These are phyloP conservation scores for Bipolaris gigantea DNA, from an alignment of 2,329 filamentous ascomycete genomes.

Conservation along the genomic window DNA sequence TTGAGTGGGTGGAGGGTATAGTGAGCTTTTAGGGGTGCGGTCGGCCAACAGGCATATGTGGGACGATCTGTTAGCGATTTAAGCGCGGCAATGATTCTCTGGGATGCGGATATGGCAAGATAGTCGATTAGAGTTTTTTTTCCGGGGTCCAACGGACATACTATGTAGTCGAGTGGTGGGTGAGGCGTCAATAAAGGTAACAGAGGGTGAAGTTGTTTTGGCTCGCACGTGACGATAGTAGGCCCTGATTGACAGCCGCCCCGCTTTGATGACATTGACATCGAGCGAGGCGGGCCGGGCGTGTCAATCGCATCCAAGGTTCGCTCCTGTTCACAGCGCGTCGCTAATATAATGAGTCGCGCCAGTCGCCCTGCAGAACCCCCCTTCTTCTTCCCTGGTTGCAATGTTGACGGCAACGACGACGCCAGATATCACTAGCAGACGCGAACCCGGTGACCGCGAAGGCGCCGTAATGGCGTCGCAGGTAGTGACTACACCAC, in stretches of 20 bases:
- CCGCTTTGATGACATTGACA: slow-evolving; percentile 24
- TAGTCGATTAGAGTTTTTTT: too few species aligned
- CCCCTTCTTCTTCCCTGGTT: slow-evolving; percentile 14
- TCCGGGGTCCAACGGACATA: not conserved
- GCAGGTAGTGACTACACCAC: slow-evolving; percentile 33
- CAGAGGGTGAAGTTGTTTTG: not conserved
- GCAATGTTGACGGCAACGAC: slow-evolving; percentile 28
- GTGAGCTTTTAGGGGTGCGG: slow-evolving; percentile 21
- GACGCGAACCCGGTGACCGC: slow-evolving; percentile 18
- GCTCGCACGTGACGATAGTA: slow-evolving; percentile 21
- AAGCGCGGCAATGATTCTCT: slow-evolving; percentile 8
- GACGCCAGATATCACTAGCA: slow-evolving; percentile 23
- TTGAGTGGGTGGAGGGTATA: slow-evolving; percentile 55
- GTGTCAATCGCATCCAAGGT: not conserved
- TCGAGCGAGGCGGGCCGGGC: slow-evolving; percentile 6
- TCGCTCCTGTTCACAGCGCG: slow-evolving; percentile 11
- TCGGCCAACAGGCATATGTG: not conserved
- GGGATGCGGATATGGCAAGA: not conserved
- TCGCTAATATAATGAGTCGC: slow-evolving; percentile 30
- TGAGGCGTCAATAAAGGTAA: not conserved
- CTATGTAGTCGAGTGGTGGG: not conserved
- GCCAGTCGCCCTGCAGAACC: slow-evolving; percentile 9
- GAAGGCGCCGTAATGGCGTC: slow-evolving; percentile 19
- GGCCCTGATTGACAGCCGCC: slow-evolving; percentile 26
- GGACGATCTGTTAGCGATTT: slow-evolving; percentile 4